Evolutionary conservation across 495 filamentous ascomycete genomes (phyloP), one percentile per base, ranked within the genome.

Genomic region (Hypoxylon subgilvum): DNA sequence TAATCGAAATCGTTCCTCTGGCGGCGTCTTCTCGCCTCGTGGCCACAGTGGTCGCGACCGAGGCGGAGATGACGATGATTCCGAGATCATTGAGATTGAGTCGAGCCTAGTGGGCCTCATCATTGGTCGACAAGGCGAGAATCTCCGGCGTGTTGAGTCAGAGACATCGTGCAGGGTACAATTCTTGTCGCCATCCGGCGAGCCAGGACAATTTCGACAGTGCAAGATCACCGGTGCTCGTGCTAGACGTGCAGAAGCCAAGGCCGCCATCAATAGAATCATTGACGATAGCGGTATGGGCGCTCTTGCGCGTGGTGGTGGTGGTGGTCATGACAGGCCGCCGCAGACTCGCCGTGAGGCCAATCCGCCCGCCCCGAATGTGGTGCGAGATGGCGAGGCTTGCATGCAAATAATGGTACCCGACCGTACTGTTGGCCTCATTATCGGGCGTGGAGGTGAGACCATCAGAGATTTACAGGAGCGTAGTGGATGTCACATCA

Each of bases 381-480:
- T 81, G 12, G 74, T 87, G 35, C 81, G 86, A 42, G 86, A 86
- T 42, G 86, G 86, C 44, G 90, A 92, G 69, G 86, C 88, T 49
- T 86, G 79, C 52, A 82, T 86, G 38, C 87, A 92, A 71, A 91
- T 94, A 56, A 90, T 93, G 85, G 90, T 94, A 6, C 90, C 90
- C n/a, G 90, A 92, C 72, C 82, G 88, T 52, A 93, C 89, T 2
- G 89, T 93, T 47, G 89, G 89, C 48, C 76, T 93, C 23, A 92
- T 93, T 55, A 93, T 93, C 57, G 89, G 89, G 17, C 84, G 90
- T 38, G 89, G 89, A 16, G 89, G 89, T 21, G 89, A 93, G 72
- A 92, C 90, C 4, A 93, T 93, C 57, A 86, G 92, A 27, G 93
- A 97, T 70, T 83, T 93, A 10, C 90, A 94, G 68, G 90, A 94